phyloP scores from a whole-genome alignment of 495 filamentous ascomycete genomes.

The Neurospora sp. region DNA sequence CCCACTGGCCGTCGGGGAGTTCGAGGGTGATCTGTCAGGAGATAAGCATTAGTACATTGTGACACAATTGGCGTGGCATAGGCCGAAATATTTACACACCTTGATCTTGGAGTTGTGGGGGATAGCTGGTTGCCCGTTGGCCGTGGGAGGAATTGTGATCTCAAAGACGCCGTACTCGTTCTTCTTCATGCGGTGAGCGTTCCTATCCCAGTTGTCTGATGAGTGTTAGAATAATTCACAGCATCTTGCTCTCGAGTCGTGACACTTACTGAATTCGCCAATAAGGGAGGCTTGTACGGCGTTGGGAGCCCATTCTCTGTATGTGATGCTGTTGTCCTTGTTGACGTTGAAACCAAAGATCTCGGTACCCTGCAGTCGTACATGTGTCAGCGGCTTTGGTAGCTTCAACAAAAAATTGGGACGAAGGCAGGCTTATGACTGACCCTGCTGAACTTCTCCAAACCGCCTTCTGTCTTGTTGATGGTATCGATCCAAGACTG shows the following conservation, averaged over 20 bases:
- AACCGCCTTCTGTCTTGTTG: conserved; percentile 71
- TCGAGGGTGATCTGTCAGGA: conserved; percentile 67
- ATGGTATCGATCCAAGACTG: conserved; percentile 80
- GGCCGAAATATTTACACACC: conserved; percentile 34
- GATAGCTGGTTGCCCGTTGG: conserved; percentile 65
- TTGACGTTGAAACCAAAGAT: conserved; percentile 72
- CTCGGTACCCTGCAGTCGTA: conserved; percentile 58
- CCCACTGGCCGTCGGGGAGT: conserved; percentile 63
- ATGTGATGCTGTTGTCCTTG: conserved; percentile 73
- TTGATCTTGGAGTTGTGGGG: conserved; percentile 93
- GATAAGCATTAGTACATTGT: conserved; percentile 10
- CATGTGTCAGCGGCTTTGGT: conserved; percentile 4
- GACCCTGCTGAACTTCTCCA: conserved; percentile 88
- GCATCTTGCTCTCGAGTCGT: background rate
- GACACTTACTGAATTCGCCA: conserved; percentile 77
- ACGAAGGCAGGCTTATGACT: conserved; percentile 12
- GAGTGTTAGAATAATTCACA: background rate
- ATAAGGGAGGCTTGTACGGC: conserved; percentile 76
- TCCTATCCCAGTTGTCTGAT: conserved; percentile 77
- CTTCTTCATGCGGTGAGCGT: conserved; percentile 75
- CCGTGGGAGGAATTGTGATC: conserved; percentile 61
- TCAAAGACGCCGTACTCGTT: conserved; percentile 83
- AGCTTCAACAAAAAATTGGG: background rate
- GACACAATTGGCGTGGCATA: background rate
- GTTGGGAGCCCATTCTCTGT: conserved; percentile 95